Conservation (phyloP, 495 filamentous ascomycete genomes). For the Darksidea phi region DNA sequence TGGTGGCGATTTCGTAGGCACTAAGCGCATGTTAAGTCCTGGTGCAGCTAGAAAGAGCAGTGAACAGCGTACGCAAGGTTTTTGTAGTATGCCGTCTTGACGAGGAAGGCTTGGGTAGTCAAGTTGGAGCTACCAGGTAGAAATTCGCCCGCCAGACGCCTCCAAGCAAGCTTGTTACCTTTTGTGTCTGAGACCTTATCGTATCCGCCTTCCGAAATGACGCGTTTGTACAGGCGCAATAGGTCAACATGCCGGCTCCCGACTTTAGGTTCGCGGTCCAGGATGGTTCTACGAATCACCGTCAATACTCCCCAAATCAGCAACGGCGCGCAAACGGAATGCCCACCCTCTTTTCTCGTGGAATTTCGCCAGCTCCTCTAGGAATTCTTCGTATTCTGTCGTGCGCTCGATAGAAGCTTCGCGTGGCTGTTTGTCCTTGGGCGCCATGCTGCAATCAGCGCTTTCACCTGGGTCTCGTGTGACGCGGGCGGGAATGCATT, state of each 20-base stretch:
- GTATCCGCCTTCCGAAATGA: constrained; percentile 72
- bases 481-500: constrained; percentile 4
- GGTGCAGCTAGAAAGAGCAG: neutral
- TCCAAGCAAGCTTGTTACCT: constrained; percentile 76
- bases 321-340: constrained; percentile 14
- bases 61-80: constrained; percentile 59
- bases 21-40: constrained; percentile 36
- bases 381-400: constrained; percentile 67
- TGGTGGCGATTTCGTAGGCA: constrained; percentile 74
- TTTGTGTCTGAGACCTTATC: constrained; percentile 65
- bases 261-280: constrained; percentile 72
- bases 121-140: constrained; percentile 61
- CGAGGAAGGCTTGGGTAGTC: constrained; percentile 68
- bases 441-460: constrained; percentile 39
- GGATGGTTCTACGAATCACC: constrained; percentile 52
- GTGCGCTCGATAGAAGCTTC: constrained; percentile 53
- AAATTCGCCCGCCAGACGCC: constrained; percentile 66
- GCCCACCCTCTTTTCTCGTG: constrained; percentile 67
- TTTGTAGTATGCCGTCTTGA: constrained; percentile 82
- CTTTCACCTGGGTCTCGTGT: constrained; percentile 2
- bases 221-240: constrained; percentile 65
- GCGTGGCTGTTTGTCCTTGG: constrained; percentile 44
- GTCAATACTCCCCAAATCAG: constrained; percentile 9
- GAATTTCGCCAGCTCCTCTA: constrained; percentile 61
- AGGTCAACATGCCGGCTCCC: constrained; percentile 69